phyloP scores from a whole-genome alignment of 345 rosid species.

The Raphanus sativus region DNA sequence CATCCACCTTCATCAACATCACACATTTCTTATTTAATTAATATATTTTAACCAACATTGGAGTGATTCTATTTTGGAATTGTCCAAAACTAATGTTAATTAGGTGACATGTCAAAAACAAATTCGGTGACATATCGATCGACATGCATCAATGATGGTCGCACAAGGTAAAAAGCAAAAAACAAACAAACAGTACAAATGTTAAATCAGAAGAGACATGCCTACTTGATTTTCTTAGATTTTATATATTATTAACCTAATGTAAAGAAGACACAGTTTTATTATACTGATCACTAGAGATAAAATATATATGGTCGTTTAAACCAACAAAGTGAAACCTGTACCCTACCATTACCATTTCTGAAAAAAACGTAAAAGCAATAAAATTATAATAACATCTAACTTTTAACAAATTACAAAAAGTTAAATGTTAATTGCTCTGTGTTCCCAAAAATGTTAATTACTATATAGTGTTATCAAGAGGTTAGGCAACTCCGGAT shows the following conservation, averaged over 20 bases:
- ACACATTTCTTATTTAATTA: neutral
- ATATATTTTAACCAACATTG: neutral
- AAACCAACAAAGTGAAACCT: neutral
- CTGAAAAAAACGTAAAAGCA: conserved; percentile 19
- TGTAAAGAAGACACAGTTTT: neutral
- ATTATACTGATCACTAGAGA: conserved; percentile 2
- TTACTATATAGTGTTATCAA: neutral
- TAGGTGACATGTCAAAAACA: no score
- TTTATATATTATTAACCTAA: neutral
- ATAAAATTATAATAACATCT: neutral
- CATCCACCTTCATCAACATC: neutral
- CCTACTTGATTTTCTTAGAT: neutral
- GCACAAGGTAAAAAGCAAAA: neutral
- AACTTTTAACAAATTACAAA: neutral
- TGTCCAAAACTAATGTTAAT: neutral
- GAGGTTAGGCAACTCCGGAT: neutral
- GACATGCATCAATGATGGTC: conserved; percentile 8
- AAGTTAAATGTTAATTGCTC: neutral
- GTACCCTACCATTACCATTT: neutral
- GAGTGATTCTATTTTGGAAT: neutral
- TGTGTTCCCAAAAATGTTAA: no score
- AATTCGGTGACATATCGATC: neutral
- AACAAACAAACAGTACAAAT: neutral
- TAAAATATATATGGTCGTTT: neutral
- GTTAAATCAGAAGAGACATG: conserved; percentile 23